A percentile compares a stretch with the other conserved stretches of the same genome.
These are phyloP conservation scores for Mycena metata DNA, from an alignment of 768 basidiomycete genomes.

Conservation along the genomic window DNA sequence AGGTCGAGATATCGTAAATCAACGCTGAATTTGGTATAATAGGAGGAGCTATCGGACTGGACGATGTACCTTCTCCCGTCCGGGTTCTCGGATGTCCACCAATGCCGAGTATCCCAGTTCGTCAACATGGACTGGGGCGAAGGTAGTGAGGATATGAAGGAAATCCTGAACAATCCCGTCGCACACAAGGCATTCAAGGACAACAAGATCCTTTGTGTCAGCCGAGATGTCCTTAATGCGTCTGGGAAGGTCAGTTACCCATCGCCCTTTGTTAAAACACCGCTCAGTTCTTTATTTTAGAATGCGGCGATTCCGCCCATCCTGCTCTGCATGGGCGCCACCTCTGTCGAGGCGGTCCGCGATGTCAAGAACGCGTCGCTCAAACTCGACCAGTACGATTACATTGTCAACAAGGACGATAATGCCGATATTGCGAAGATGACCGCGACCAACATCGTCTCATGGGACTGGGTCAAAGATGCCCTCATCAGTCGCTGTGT, in stretches of 20 bases:
- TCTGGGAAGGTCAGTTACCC: not conserved
- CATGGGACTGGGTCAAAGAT: slow-evolving; percentile 80
- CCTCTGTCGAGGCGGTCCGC: slow-evolving; percentile 73
- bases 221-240: slow-evolving; percentile 36
- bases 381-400: slow-evolving; percentile 62
- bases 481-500: slow-evolving; percentile 27
- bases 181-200: slow-evolving; percentile 69
- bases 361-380: slow-evolving; percentile 59
- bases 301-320: slow-evolving; percentile 71
- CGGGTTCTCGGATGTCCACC: slow-evolving; percentile 64
- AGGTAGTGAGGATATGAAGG: slow-evolving; percentile 62
- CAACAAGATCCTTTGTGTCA: slow-evolving; percentile 72
- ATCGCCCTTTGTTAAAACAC: not conserved
- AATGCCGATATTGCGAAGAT: slow-evolving; percentile 47
- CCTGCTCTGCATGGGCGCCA: slow-evolving; percentile 84
- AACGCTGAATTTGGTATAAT: slow-evolving; percentile 9
- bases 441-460: slow-evolving; percentile 54
- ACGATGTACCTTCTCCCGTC: slow-evolving; percentile 65
- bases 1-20: not conserved
- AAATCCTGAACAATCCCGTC: slow-evolving; percentile 72
- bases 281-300: not conserved
- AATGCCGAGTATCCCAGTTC: slow-evolving; percentile 58
- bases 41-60: slow-evolving; percentile 66
- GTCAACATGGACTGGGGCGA: slow-evolving; percentile 65
- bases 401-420: slow-evolving; percentile 71